Evolutionary conservation across 306 rosid genomes (phyloP).

Genomic region (Ziziphus jujuba): DNA sequence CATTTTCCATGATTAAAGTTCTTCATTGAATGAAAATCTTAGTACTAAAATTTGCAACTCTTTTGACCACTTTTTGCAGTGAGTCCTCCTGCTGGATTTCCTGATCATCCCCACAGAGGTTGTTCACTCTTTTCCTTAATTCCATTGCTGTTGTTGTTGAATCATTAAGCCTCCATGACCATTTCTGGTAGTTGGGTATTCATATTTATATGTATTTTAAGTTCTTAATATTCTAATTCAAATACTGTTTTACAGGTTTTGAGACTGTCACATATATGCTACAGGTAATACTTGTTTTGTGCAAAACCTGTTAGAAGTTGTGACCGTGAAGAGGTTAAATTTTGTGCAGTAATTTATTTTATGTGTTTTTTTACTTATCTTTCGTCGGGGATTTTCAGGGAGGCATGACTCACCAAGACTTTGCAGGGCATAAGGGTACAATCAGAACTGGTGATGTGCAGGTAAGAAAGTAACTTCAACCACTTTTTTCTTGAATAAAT

Average conservation of each 20-base stretch:
- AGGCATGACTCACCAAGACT: constrained; percentile 92
- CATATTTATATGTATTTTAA: not conserved
- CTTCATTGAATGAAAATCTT: not conserved
- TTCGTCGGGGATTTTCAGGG: constrained; percentile 51
- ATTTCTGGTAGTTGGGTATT: not conserved
- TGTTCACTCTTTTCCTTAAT: constrained; percentile 2
- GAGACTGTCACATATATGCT: constrained; percentile 80
- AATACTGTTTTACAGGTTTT: constrained; percentile 45
- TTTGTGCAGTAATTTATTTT: not conserved
- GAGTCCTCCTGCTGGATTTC: constrained; percentile 61
- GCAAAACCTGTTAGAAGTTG: not conserved
- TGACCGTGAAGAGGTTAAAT: not conserved
- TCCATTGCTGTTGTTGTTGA: not conserved
- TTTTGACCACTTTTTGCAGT: constrained; percentile 36
- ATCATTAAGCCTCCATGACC: not conserved
- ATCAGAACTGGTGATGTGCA: constrained; percentile 84
- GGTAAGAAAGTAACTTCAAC: constrained; percentile 33
- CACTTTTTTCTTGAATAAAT: not conserved
- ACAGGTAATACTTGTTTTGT: constrained; percentile 40
- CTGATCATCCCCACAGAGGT: constrained; percentile 81
- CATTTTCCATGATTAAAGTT: not conserved
- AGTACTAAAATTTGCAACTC: not conserved
- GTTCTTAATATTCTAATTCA: constrained; percentile 19
- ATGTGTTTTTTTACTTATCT: not conserved
- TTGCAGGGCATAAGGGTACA: constrained; percentile 93